Evolutionary conservation across 2,329 filamentous ascomycete species (phyloP), one percentile per base, ranked within the genome.

Genomic region (Coleophoma crateriformis): DNA sequence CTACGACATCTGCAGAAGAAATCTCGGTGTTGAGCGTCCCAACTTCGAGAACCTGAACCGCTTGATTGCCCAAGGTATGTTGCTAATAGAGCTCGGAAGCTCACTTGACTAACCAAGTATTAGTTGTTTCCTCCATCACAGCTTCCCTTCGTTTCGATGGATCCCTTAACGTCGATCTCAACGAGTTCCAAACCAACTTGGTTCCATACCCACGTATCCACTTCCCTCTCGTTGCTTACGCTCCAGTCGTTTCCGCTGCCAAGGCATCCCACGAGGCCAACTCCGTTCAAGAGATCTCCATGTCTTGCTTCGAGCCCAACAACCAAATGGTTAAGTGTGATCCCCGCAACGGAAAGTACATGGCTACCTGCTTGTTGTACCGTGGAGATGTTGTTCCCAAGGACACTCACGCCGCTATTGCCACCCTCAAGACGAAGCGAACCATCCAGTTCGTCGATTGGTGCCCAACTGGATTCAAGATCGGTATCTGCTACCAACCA

Each of bases 311-410:
- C 78, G 92, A 99, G 84, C 90, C 92, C 64, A 88, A 96, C 85
- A 96, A 96, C 85, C 92, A 99, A 86, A 99, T 99, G 92, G 92
- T 99, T 71, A 96, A 96, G 82, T 99, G 92, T 70, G 94, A 99
- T 71, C 92, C 92, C 63, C 90, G 91, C 68, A 91, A 95, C 73
- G 92, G 92, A 75, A 99, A 99, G 82, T 99, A 99, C 84, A 99
- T 99, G 92, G 92, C 92, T 59, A 96, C 91, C 65, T 96, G 91
- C 74, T 75, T 99, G 75, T 78, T 99, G 71, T 99, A 99, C 84
- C 92, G 92, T 70, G 94, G 92, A 72, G 94, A 97, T 66, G 92
- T 99, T 63, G 94, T 97, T 55, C 89, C 92, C 74, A 95, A 95
- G 77, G 92, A 97, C 67, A 88, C 89, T 60, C 89, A 96, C 78